Evolutionary conservation across 1,284 basidiomycete species (phyloP).

Genomic region (Ceratobasidium sp.): DNA sequence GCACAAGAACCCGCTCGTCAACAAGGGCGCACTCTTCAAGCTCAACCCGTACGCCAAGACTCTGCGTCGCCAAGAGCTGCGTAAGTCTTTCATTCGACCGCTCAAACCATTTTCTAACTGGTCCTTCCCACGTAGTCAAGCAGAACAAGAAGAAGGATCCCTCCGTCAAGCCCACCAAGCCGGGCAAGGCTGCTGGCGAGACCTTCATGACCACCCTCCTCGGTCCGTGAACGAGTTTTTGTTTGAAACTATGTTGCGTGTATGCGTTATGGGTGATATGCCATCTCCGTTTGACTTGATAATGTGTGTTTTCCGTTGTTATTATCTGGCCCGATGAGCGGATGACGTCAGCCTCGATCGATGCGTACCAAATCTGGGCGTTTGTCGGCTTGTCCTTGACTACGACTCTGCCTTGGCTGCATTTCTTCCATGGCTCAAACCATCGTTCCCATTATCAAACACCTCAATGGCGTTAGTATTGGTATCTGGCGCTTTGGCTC

Average conservation of each 20-base stretch:
- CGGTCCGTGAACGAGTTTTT: slow-evolving; percentile 70
- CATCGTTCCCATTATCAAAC: slow-evolving; percentile 29
- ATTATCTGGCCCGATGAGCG: background rate
- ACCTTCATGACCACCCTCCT: slow-evolving; percentile 88
- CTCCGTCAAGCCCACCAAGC: slow-evolving; percentile 73
- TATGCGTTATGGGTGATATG: slow-evolving; percentile 43
- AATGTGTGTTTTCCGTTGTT: background rate
- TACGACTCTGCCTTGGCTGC: slow-evolving; percentile 9
- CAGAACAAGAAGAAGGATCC: slow-evolving; percentile 79
- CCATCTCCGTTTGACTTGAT: slow-evolving; percentile 28
- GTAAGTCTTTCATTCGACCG: slow-evolving; percentile 61
- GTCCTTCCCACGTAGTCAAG: slow-evolving; percentile 58
- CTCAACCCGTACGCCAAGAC: slow-evolving; percentile 99
- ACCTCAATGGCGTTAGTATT: slow-evolving; percentile 34
- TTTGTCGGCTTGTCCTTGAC: background rate
- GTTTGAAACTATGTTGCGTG: slow-evolving; percentile 21
- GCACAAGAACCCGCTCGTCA: slow-evolving; percentile 99
- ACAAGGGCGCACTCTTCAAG: slow-evolving; percentile 97
- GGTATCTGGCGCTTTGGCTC: too few relatives aligned
- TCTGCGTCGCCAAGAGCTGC: slow-evolving; percentile 85
- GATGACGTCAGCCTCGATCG: background rate
- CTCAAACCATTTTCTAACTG: slow-evolving; percentile 17
- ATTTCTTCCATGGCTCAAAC: slow-evolving; percentile 8
- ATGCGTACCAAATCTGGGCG: background rate
- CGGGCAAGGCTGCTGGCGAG: slow-evolving; percentile 76